These are phyloP conservation scores for Datura wrightii DNA, from an alignment of 257 asterid genomes.

Conservation along the genomic window DNA sequence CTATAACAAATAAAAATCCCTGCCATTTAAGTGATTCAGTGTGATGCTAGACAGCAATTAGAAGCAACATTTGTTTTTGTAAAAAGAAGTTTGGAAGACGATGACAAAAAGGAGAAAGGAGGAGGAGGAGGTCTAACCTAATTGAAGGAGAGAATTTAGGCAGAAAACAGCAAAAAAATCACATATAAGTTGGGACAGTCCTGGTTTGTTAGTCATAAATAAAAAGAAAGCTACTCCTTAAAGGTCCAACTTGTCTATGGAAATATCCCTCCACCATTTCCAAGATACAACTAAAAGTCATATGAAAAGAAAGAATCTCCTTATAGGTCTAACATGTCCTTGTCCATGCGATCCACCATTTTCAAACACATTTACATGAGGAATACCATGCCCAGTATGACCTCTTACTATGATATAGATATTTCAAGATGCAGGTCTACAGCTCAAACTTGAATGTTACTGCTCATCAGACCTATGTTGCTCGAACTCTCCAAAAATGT, in stretches of 20 bases:
- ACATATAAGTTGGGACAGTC: not conserved
- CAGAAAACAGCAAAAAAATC: not conserved
- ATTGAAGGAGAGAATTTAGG: not conserved
- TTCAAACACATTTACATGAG: not conserved
- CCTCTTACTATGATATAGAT: not conserved
- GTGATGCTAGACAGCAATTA: not conserved
- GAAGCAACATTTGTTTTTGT: not conserved
- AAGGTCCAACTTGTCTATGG: not conserved
- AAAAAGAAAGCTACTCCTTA: not conserved
- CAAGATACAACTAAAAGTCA: not conserved
- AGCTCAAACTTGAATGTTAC: not conserved
- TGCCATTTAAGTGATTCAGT: not conserved
- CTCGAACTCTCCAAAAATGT: no score
- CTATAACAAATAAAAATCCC: not conserved
- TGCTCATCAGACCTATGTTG: not conserved
- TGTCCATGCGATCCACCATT: slow-evolving; percentile 11
- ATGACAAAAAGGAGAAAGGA: not conserved
- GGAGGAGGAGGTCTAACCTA: not conserved
- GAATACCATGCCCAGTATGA: not conserved
- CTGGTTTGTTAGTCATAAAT: not conserved
- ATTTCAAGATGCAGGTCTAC: slow-evolving; percentile 7
- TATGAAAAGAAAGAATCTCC: not conserved
- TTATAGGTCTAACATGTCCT: not conserved
- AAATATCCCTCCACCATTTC: not conserved
- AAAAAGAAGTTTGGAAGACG: not conserved